Evolutionary conservation across 192 early-diverging fungal species (phyloP), one percentile per base, ranked within the genome.

Genomic region (Linnemannia elongata): DNA sequence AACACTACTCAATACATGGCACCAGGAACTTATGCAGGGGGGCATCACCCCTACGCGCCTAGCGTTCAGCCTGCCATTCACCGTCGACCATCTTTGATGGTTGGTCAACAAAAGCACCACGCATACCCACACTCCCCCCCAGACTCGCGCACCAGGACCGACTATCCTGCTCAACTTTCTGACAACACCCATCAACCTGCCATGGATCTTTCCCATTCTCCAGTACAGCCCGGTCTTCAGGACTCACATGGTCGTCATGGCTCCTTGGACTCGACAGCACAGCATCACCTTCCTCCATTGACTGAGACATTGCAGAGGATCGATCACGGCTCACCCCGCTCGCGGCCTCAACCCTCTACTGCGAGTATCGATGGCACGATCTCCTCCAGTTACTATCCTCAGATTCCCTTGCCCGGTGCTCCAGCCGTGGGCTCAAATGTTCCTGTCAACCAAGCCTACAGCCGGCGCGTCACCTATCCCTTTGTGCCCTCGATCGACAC

Each of bases 401-500:
- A 74, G 7, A 44, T 74, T 17, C 73, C 73, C 24, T 35, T 74
- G 44, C 30, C 44, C 12, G 73, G 42, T 13, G 44, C 42, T 74
- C 73, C 52, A 36, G 45, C 30, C 36, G 44, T 47, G 36, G 54
- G 38, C 44, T 44, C 55, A 8, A 55, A 74, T 18, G 41, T 74
- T 9, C 54, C 27, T 70, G 49, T 82, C 54, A 72, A 57, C 39
- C 76, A 72, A 20, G 15, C 69, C 22, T 87, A 86, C 52, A 66
- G 78, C 55, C 75, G 85, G 18, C 79, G 85, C 27, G 78, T 87
- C 22, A 87, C 85, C 4, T 80, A 87, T n/a, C 85, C 85, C 52
- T 81, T 87, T 41, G 85, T 87, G 47, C 85, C 85, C 1, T 81
- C 85, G 13, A 87, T 87, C 47, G 85, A 87, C 35, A 87, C 85